phyloP scores from a whole-genome alignment of 345 rosid genomes.

The Brassica incana region DNA sequence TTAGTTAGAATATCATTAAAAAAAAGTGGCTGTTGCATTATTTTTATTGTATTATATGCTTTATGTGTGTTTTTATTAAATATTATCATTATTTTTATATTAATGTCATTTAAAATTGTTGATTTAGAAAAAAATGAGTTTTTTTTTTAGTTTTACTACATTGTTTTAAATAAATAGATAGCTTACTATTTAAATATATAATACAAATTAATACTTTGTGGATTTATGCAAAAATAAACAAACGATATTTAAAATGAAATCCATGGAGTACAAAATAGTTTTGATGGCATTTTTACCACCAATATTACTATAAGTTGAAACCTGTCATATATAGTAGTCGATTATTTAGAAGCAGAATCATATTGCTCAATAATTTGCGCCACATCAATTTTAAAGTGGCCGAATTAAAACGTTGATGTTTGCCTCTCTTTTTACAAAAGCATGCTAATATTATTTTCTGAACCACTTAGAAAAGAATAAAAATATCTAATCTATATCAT shows the following conservation, averaged over 20 bases:
- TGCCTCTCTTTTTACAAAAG: background rate
- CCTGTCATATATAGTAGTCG: background rate
- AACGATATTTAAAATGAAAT: background rate
- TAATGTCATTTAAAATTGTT: background rate
- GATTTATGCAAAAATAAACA: background rate
- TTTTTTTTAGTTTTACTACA: background rate
- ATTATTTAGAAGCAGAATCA: slow-evolving; percentile 13
- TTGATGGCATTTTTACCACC: background rate
- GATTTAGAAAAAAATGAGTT: background rate
- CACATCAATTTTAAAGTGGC: slow-evolving; percentile 22
- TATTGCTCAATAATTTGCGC: slow-evolving; percentile 19
- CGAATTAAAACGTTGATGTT: slow-evolving; percentile 25
- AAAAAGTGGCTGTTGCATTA: background rate
- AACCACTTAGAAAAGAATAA: slow-evolving; percentile 3
- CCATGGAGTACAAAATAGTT: background rate
- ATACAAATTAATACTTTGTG: background rate
- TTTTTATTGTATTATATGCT: background rate
- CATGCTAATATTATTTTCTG: background rate
- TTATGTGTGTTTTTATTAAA: background rate
- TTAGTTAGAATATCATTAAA: background rate
- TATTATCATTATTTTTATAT: background rate
- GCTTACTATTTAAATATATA: too few relatives aligned
- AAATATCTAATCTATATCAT: background rate
- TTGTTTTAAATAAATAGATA: background rate
- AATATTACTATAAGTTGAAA: background rate